phyloP scores from a whole-genome alignment of 2,329 filamentous ascomycete species.

The Colletotrichum euphorbiae region DNA sequence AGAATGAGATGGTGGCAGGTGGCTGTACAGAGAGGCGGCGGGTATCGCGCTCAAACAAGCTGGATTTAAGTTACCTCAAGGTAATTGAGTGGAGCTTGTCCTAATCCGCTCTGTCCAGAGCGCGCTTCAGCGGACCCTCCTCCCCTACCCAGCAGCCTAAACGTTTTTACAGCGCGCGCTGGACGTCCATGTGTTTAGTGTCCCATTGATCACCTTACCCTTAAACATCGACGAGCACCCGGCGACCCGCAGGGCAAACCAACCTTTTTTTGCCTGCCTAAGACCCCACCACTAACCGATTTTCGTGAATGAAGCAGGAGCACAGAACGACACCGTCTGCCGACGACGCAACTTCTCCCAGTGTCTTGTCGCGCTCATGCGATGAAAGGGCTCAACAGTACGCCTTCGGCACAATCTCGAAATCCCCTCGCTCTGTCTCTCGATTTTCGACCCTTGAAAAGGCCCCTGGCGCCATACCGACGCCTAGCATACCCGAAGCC shows the following conservation, averaged over 20 bases:
- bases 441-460: neutral
- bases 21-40: conserved; percentile 10
- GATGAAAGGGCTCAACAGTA: conserved; percentile 32
- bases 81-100: conserved; percentile 28
- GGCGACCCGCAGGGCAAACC: conserved; percentile 14
- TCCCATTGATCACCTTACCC: too few species aligned
- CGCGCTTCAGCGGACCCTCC: conserved; percentile 21
- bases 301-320: conserved; percentile 34
- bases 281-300: conserved; percentile 39
- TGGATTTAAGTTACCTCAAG: conserved; percentile 3
- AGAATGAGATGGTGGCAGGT: neutral
- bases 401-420: neutral
- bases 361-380: conserved; percentile 9
- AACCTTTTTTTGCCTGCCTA: conserved; percentile 8
- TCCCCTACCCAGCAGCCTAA: neutral
- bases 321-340: conserved; percentile 25
- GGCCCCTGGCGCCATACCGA: conserved; percentile 3
- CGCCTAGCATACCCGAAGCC: neutral
- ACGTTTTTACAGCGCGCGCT: neutral
- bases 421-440: neutral
- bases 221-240: conserved; percentile 19
- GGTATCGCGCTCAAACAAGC: conserved; percentile 26
- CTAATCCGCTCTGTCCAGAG: conserved; percentile 23
- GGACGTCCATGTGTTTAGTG: neutral
- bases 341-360: conserved; percentile 3